These are phyloP conservation scores for Jasminum sambac DNA, from an alignment of 257 asterid species.

Conservation along the genomic window DNA sequence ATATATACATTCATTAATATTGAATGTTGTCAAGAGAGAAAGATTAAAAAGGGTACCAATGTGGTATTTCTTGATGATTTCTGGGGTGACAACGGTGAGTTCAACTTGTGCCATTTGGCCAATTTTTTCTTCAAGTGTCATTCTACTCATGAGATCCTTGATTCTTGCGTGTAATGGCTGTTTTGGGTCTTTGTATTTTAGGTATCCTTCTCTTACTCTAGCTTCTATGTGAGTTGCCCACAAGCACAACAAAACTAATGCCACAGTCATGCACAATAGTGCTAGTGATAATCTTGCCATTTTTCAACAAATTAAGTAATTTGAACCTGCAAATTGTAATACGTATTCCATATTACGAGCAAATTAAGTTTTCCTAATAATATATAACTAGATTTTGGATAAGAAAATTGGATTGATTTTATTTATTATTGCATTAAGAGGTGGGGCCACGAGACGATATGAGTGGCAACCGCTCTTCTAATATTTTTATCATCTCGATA, in stretches of 20 bases:
- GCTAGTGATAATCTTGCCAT: background rate
- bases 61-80: background rate
- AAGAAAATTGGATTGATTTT: no score
- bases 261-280: background rate
- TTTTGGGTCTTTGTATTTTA: constrained; percentile 5
- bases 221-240: background rate
- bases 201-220: background rate
- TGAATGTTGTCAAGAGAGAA: background rate
- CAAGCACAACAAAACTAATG: background rate
- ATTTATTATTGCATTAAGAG: no score
- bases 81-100: background rate
- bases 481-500: no score
- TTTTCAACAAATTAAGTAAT: background rate
- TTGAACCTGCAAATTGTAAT: background rate
- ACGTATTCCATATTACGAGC: background rate
- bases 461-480: no score
- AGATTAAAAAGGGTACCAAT: background rate
- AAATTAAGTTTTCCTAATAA: no score
- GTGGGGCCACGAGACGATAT: no score
- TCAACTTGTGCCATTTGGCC: background rate
- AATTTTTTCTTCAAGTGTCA: constrained; percentile 8
- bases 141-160: background rate
- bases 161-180: background rate
- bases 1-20: no score
- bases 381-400: no score